Evolutionary conservation across 495 filamentous ascomycete species (phyloP).

Genomic region (Bombardia bombarda): DNA sequence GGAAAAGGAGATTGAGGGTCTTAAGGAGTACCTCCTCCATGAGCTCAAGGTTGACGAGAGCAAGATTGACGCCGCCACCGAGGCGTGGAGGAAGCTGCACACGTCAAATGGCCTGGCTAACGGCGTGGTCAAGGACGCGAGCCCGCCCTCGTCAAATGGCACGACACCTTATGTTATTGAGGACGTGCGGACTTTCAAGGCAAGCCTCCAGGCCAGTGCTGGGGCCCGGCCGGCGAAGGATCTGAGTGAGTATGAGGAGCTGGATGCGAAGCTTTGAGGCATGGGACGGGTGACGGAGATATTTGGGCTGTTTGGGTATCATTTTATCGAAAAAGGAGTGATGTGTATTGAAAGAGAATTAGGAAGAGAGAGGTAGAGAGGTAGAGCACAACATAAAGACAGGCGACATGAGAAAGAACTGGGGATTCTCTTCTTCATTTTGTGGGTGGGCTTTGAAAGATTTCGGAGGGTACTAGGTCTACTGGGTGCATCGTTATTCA

Average conservation of each 20-base stretch:
- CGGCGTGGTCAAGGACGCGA: conserved; percentile 33
- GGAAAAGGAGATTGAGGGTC: conserved; percentile 21
- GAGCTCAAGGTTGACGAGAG: conserved; percentile 23
- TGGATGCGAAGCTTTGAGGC: conserved; percentile 60
- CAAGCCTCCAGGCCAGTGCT: conserved; percentile 55
- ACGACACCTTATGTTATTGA: conserved; percentile 49
- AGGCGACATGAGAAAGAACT: too few relatives aligned
- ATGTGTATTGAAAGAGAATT: too few relatives aligned
- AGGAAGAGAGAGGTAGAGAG: too few relatives aligned
- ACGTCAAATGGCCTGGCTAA: conserved; percentile 31
- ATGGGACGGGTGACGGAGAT: too few relatives aligned
- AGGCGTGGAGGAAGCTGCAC: conserved; percentile 43
- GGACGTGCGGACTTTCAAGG: conserved; percentile 72
- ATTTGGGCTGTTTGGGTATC: too few relatives aligned
- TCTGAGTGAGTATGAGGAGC: conserved; percentile 75
- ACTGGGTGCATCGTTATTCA: too few relatives aligned
- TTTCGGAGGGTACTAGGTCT: too few relatives aligned
- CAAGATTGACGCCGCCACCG: conserved; percentile 24
- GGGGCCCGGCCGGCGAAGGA: conserved; percentile 66
- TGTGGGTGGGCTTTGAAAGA: too few relatives aligned
- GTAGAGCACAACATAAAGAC: too few relatives aligned
- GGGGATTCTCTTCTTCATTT: too few relatives aligned
- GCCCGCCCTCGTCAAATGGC: conserved; percentile 32
- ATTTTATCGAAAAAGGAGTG: too few relatives aligned
- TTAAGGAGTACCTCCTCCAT: conserved; percentile 29